phyloP scores from a whole-genome alignment of 805 yeast genomes.

The Cyberlindnera samutprakarnensis region DNA sequence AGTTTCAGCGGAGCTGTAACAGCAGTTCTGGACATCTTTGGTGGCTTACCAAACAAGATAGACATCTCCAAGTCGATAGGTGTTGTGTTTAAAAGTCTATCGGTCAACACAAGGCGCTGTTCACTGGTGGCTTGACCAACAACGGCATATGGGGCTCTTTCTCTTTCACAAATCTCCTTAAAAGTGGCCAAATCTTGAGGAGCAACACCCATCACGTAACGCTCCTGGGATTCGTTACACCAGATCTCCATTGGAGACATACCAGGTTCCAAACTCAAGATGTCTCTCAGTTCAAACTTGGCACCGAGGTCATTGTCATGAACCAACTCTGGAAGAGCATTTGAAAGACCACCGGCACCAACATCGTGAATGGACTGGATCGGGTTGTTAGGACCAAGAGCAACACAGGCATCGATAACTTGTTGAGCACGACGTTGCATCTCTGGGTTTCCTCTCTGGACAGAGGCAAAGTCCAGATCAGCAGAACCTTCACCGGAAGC shows the following conservation, averaged over 20 bases:
- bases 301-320: conserved; percentile 98
- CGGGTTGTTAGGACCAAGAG: conserved; percentile 70
- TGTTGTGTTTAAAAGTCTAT: conserved; percentile 64
- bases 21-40: conserved; percentile 82
- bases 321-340: conserved; percentile 94
- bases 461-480: conserved; percentile 95
- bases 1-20: conserved; percentile 51
- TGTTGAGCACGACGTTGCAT: conserved; percentile 99
- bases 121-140: conserved; percentile 92
- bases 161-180: conserved; percentile 80
- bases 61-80: conserved; percentile 97
- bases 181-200: conserved; percentile 68
- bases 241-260: conserved; percentile 99
- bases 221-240: conserved; percentile 99
- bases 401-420: conserved; percentile 90
- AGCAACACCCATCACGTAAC: conserved; percentile 90
- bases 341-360: conserved; percentile 98
- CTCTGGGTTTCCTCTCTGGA: conserved; percentile 98
- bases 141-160: conserved; percentile 92
- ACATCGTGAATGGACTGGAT: conserved; percentile 96
- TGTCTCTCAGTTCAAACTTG: conserved; percentile 80
- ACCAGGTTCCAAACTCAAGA: conserved; percentile 88
- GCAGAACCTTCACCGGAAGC: conserved; percentile 97
- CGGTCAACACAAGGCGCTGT: conserved; percentile 74
- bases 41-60: conserved; percentile 92